phyloP scores from a whole-genome alignment of 2,329 filamentous ascomycete species.

The Nemania sp. region DNA sequence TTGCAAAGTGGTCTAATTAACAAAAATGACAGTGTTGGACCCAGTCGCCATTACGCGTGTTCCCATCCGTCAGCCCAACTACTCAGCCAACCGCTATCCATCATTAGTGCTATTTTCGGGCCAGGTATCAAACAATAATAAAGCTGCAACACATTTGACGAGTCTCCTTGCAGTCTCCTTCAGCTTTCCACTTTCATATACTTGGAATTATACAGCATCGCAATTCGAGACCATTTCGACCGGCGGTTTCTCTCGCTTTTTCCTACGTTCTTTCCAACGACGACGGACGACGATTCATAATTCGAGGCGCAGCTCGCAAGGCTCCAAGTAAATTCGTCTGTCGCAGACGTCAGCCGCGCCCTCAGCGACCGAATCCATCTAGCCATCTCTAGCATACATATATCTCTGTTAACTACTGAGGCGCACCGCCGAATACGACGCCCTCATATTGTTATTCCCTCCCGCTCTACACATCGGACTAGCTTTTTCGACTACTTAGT shows the following conservation, averaged over 20 bases:
- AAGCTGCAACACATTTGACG: conserved; percentile 9
- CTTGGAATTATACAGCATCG: background rate
- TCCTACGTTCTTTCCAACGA: conserved; percentile 11
- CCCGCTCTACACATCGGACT: background rate
- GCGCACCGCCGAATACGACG: conserved; percentile 19
- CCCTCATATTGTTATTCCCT: background rate
- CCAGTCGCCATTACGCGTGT: conserved; percentile 37
- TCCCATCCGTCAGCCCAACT: conserved; percentile 32
- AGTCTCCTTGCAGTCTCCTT: background rate
- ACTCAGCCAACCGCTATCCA: conserved; percentile 25
- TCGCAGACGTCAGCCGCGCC: conserved; percentile 23
- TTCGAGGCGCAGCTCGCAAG: conserved; percentile 22
- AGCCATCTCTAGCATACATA: background rate
- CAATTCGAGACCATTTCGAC: background rate
- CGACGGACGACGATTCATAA: background rate
- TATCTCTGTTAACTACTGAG: conserved; percentile 11
- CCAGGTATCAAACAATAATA: conserved; percentile 30
- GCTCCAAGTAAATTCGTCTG: background rate
- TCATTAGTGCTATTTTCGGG: conserved; percentile 24
- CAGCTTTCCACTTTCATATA: background rate
- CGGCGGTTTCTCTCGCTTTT: conserved; percentile 23
- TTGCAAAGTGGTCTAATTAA: background rate
- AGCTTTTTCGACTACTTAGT: conserved; percentile 10
- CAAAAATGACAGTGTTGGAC: conserved; percentile 26
- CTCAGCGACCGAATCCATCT: conserved; percentile 18